Conservation (phyloP, 148 eudicot genomes). For the Rhododendron griersonianum region DNA sequence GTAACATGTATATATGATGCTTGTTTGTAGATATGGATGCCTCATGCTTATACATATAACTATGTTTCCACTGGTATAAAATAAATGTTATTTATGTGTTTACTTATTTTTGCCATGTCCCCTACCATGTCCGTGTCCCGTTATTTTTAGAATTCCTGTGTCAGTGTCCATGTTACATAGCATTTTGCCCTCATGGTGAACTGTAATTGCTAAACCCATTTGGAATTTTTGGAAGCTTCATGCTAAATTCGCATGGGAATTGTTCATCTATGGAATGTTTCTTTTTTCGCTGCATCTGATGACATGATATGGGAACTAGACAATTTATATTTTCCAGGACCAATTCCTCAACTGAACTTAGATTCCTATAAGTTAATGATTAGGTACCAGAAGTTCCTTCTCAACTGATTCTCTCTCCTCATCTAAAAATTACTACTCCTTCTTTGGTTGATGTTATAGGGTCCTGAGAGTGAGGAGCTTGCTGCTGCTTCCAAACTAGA, state of each 20-base stretch:
- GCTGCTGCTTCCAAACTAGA: slow-evolving; percentile 82
- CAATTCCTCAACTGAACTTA: neutral
- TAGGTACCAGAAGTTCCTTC: neutral
- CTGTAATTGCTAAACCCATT: slow-evolving; percentile 2
- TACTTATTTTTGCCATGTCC: no score
- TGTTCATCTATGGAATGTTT: neutral
- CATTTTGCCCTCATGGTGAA: neutral
- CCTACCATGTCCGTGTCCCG: no score
- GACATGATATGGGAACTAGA: neutral
- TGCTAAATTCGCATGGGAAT: neutral
- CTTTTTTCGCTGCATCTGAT: neutral
- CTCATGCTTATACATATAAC: no score
- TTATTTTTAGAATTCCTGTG: no score
- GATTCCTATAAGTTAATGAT: neutral
- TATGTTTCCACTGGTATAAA: no score
- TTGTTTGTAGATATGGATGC: no score
- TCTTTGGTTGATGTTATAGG: slow-evolving; percentile 37
- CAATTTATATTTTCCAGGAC: neutral
- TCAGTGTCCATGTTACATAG: no score
- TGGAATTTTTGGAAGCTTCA: neutral
- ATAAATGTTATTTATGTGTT: no score
- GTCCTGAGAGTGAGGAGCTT: slow-evolving; percentile 75
- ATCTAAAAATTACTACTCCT: neutral
- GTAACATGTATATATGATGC: no score
- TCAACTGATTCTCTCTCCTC: slow-evolving; percentile 1